These are phyloP conservation scores for Hygrocybe punicea DNA, from an alignment of 768 basidiomycete species.

Conservation along the genomic window DNA sequence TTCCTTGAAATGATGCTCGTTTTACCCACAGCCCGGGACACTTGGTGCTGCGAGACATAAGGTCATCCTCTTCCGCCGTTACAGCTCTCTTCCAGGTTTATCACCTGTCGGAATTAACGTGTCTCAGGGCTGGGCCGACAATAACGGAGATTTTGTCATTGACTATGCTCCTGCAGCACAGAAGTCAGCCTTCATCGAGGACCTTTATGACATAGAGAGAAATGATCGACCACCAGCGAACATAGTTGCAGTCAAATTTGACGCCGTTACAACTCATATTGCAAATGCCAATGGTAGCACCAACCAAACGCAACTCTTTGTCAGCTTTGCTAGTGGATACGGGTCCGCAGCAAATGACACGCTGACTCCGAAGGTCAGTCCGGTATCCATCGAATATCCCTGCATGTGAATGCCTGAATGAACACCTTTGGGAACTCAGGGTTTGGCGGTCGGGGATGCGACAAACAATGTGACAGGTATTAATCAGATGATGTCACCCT, in stretches of 20 bases:
- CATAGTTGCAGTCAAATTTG: slow-evolving; percentile 1
- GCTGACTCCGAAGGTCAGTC: slow-evolving; percentile 2
- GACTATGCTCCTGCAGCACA: not conserved
- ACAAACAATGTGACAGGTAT: not conserved
- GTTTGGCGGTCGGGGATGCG: not conserved
- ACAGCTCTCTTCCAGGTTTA: not conserved
- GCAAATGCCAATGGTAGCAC: not conserved
- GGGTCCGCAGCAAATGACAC: not conserved
- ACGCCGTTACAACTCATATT: not conserved
- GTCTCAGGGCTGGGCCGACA: slow-evolving; percentile 1
- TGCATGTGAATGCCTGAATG: no score
- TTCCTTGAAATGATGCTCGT: not conserved
- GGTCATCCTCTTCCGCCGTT: slow-evolving; percentile 4
- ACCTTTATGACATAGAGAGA: not conserved
- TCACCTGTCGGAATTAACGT: slow-evolving; percentile 4
- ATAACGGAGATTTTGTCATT: slow-evolving; percentile 3
- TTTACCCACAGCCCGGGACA: not conserved
- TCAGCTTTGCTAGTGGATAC: slow-evolving; percentile 5
- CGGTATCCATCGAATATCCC: no score
- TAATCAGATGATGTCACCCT: slow-evolving; percentile 1
- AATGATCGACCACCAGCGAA: not conserved
- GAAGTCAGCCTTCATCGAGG: slow-evolving; percentile 1
- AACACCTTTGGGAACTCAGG: not conserved
- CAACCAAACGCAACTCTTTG: slow-evolving; percentile 3
- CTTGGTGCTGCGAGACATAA: slow-evolving; percentile 5